Base-by-base conservation (phyloP, 768 basidiomycete genomes). In the Clavulina sp. region DNA sequence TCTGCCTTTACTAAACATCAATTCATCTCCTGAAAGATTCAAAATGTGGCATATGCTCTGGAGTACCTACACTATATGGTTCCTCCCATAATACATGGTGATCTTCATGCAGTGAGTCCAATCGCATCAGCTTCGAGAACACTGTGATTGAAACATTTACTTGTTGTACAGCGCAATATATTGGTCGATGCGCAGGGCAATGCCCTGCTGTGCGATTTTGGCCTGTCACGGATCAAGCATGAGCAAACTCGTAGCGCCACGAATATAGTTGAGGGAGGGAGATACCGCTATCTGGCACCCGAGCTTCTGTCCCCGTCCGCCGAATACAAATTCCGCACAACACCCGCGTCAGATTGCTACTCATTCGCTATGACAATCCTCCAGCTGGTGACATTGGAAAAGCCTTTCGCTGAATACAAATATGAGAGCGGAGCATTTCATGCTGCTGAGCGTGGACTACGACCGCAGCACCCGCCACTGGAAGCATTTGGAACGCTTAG, bases 81-180 rank as follows among this genome's bases (percentile, higher is more conserved):
- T 38, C 34, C 34, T 38, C 34, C 34, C 19, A 19, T 38, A 19
- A 38, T 38, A 76, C 74, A 21, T 68, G 74, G 54, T 73, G n/a
- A n/a, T n/a, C n/a, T n/a, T n/a, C n/a, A n/a, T n/a, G n/a, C n/a
- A n/a, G n/a, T n/a, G n/a, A n/a, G n/a, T n/a, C n/a, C n/a, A n/a
- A n/a, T n/a, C n/a, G n/a, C n/a, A n/a, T n/a, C n/a, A n/a, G n/a
- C n/a, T n/a, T n/a, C n/a, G n/a, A n/a, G n/a, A n/a, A n/a, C n/a
- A n/a, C n/a, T n/a, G n/a, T n/a, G n/a, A n/a, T n/a, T n/a, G n/a
- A n/a, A n/a, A n/a, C n/a, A n/a, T n/a, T n/a, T n/a, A n/a, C n/a
- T n/a, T n/a, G n/a, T n/a, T n/a, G n/a, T n/a, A n/a, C n/a, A n/a
- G n/a, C n/a, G n/a, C n/a, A 74, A 3, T 59, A 64, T 0, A 73